Evolutionary conservation across 129 eudicot species (phyloP), one percentile per base, ranked within the genome.

Genomic region (Calendula officinalis): DNA sequence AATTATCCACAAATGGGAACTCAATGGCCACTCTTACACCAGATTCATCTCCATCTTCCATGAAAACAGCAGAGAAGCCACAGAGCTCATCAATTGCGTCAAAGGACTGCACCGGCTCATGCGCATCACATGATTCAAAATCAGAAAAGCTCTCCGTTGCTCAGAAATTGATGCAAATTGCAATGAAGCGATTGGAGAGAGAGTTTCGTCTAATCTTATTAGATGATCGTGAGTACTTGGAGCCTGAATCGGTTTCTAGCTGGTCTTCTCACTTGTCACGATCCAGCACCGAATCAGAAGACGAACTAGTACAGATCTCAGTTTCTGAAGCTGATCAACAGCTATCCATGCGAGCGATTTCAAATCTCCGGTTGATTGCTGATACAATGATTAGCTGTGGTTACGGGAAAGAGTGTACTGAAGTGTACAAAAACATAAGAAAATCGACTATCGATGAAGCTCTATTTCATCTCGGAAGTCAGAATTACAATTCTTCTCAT

Each of bases 381-480:
- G 97, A 89, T 30, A 83, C 88, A 5, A 85, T 89, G 97, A 89
- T 89, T 40, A 62, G 73, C 14, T 75, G 77, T 3, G 97, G 97
- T 0, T 89, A 85, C 9, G 79, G 77, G 0, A 74, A 78, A 47
- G 94, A 89, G 47, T 89, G 97, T 43, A 40, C 78, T 11, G 36
- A 39, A 33, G 62, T 78, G 0, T 89, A 83, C 75, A 89, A 68
- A 68, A 56, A 64, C 30, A 66, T 69, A 8, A 82, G 95, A 6
- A 85, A 76, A 76, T 76, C 94, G 3, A 66, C 72, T 3, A 79
- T 89, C 8, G 84, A 89, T 12, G 95, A 86, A 65, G 81, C 81
- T 4, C 37, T 89, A 2, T 74, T 66, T 43, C 72, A 22, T 34
- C 84, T 86, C 3, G 91, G 88, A 15, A 77, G 81, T n/a, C 77